A percentile compares a stretch with the other conserved stretches of the same genome.
These are phyloP conservation scores for Phytophthora sansomeana DNA, from an alignment of 352 stramenopile species.

Conservation along the genomic window DNA sequence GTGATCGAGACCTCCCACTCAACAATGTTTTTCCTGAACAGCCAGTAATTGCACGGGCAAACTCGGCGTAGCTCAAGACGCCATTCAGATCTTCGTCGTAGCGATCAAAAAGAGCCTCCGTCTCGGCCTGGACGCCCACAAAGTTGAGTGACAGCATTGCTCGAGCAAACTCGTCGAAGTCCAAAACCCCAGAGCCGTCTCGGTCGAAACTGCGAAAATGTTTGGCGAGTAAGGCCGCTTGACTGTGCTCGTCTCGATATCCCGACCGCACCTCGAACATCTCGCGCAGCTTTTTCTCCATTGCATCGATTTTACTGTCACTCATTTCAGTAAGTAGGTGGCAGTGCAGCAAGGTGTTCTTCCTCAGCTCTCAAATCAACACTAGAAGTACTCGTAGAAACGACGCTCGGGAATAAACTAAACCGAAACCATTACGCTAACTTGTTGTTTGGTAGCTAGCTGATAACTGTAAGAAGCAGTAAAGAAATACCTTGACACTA, in stretches of 20 bases:
- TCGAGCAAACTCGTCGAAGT: slow-evolving; percentile 90
- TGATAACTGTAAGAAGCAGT: no score
- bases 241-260: slow-evolving; percentile 63
- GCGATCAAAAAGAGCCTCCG: slow-evolving; percentile 89
- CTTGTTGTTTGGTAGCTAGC: background rate
- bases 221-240: slow-evolving; percentile 62
- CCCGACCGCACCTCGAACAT: slow-evolving; percentile 81
- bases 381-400: background rate
- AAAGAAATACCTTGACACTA: no score
- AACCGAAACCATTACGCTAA: no score
- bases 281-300: slow-evolving; percentile 62
- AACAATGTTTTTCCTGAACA: slow-evolving; percentile 16
- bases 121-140: slow-evolving; percentile 86
- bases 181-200: slow-evolving; percentile 73
- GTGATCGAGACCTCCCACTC: slow-evolving; percentile 29
- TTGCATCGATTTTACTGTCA: slow-evolving; percentile 55
- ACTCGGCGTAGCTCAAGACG: slow-evolving; percentile 80
- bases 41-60: slow-evolving; percentile 63
- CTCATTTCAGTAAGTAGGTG: slow-evolving; percentile 12
- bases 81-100: slow-evolving; percentile 89
- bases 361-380: background rate
- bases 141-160: slow-evolving; percentile 91
- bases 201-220: slow-evolving; percentile 85
- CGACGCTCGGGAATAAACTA: no score
- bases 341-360: background rate